Conservation (phyloP, 805 yeast genomes). For the Ogataea dorogensis region DNA sequence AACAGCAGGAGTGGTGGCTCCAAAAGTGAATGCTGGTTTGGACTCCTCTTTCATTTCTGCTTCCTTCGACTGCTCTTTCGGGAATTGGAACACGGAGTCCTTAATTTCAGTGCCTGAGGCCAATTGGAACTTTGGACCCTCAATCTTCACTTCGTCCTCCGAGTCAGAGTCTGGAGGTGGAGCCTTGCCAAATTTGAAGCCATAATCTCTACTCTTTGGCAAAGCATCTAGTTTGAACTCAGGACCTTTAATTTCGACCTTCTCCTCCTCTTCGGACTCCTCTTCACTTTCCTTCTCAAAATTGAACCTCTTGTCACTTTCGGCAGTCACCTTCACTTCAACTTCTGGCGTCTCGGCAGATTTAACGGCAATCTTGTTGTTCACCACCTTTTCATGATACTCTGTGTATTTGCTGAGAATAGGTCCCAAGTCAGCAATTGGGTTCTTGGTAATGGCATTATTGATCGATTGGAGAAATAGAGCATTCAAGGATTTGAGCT, state of each 20-base stretch:
- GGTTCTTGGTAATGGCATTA: constrained; percentile 40
- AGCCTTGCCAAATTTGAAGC: constrained; percentile 44
- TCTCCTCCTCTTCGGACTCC: constrained; percentile 18
- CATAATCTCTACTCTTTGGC: constrained; percentile 50
- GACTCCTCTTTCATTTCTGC: neutral
- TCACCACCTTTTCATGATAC: constrained; percentile 44
- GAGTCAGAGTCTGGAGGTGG: constrained; percentile 38
- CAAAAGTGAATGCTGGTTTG: constrained; percentile 6
- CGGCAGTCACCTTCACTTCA: constrained; percentile 15
- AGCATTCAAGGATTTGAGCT: constrained; percentile 64
- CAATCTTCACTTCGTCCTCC: constrained; percentile 62
- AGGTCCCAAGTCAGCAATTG: constrained; percentile 55
- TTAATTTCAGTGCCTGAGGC: constrained; percentile 36
- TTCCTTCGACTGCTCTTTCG: constrained; percentile 4
- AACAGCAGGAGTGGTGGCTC: constrained; percentile 1
- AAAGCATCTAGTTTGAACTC: constrained; percentile 47
- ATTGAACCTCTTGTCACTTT: constrained; percentile 4
- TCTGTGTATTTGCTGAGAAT: constrained; percentile 57
- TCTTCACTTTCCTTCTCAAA: constrained; percentile 23
- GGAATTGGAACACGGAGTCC: constrained; percentile 32
- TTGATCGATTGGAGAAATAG: constrained; percentile 52
- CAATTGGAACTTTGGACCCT: constrained; percentile 68
- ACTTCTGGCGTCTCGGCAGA: constrained; percentile 26
- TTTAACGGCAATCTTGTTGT: constrained; percentile 26
- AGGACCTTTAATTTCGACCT: constrained; percentile 68